Evolutionary conservation across 768 basidiomycete genomes (phyloP).

Genomic region (Kwoniella bestiolae): DNA sequence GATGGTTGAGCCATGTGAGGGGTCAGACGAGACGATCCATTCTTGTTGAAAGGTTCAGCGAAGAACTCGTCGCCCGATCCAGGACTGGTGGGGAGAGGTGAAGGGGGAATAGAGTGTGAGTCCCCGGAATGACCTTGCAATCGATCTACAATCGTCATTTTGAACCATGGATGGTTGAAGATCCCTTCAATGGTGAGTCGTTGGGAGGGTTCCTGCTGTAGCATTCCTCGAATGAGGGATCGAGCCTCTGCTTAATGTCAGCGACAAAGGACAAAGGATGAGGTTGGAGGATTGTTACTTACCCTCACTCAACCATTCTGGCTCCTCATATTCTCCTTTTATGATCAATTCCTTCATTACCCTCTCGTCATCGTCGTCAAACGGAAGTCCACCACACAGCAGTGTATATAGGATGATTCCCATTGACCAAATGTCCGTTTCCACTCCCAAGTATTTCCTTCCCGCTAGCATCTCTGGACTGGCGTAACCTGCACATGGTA

Average conservation of each 20-base stretch:
- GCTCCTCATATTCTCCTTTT: constrained; percentile 84
- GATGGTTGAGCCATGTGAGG: constrained; percentile 23
- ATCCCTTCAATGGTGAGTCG: constrained; percentile 83
- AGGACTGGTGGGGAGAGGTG: constrained; percentile 30
- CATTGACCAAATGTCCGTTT: constrained; percentile 95
- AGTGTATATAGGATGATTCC: constrained; percentile 89
- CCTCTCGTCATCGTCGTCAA: constrained; percentile 78
- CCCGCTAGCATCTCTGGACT: constrained; percentile 89
- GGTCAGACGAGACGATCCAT: constrained; percentile 7
- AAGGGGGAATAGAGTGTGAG: constrained; percentile 32
- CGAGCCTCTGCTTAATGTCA: constrained; percentile 70
- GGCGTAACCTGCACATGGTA: constrained; percentile 63
- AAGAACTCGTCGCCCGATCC: constrained; percentile 26
- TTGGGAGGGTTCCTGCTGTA: constrained; percentile 74
- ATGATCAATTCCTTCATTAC: constrained; percentile 84
- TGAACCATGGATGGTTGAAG: constrained; percentile 85
- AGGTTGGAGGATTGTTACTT: constrained; percentile 45
- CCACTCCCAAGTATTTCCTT: constrained; percentile 84
- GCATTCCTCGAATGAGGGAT: constrained; percentile 74
- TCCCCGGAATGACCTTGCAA: constrained; percentile 17
- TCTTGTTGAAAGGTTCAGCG: constrained; percentile 26
- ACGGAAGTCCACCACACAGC: constrained; percentile 84
- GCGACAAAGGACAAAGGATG: background rate
- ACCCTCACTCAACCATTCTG: constrained; percentile 89
- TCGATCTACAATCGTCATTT: constrained; percentile 36